Evolutionary conservation across 176 grass and related monocot genomes (phyloP), one percentile per base, ranked within the genome.

Genomic region (Bromus sterilis): DNA sequence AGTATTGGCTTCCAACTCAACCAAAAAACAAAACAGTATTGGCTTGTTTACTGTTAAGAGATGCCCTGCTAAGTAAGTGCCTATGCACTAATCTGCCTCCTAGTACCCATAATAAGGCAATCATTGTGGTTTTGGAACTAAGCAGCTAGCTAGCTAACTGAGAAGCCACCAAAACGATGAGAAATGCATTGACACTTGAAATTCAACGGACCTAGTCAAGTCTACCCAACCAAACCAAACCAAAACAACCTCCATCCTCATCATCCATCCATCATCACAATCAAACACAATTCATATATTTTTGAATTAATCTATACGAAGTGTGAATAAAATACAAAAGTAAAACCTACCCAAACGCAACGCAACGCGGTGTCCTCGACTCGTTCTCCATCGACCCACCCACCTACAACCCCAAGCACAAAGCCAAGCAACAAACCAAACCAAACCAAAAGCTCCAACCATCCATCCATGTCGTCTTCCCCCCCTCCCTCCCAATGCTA

Each of bases 201-300:
- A 72, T 78, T 89, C 74, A 66, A 86, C 35, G 57, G 88, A 86
- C 87, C 78, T 36, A 66, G 87, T 86, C 87, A 82, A 74, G 83
- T 66, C 87, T 55, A 89, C 42, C 76, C 24, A 62, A 83, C 65
- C 87, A 51, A 80, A 34, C 49, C n/a, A 51, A 41, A 53, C 10
- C 49, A 53, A 53, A 53, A n/a, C 20, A 21, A 49, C 44, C 43
- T 68, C 72, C 67, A 16, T 18, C 15, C 39, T 78, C 37, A 77
- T 81, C 71, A 64, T 64, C 31, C 53, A n/a, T 23, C 57, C 87
- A 81, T 81, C 77, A 24, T 82, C 35, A 39, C 7, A 29, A 79
- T 29, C 43, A 1, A 9, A 59, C 25, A 36, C 23, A 16, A 5
- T 21, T 21, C 13, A 9, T 7, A 37, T 3, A 53, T 71, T 68